Evolutionary conservation across 1,139 yeast genomes (phyloP).

Genomic region (Pichiaceae sp.): DNA sequence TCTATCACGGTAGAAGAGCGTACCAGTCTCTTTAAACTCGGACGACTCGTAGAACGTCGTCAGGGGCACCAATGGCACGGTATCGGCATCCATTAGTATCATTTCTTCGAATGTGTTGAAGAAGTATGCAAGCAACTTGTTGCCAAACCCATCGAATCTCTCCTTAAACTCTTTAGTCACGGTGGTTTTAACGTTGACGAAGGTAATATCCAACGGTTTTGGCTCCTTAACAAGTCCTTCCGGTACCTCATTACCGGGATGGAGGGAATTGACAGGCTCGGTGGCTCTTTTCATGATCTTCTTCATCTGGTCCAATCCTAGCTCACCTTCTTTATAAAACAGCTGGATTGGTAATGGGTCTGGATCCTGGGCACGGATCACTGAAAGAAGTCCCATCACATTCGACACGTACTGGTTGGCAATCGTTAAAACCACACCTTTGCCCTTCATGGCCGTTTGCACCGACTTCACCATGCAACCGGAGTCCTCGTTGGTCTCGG

Average conservation of each 20-base stretch:
- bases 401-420: constrained; percentile 36
- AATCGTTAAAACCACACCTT: constrained; percentile 45
- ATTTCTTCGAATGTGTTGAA: constrained; percentile 44
- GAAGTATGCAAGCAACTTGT: constrained; percentile 39
- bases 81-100: constrained; percentile 46
- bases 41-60: constrained; percentile 26
- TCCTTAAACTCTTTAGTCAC: constrained; percentile 24
- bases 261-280: constrained; percentile 24
- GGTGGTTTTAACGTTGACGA: constrained; percentile 35
- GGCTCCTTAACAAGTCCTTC: constrained; percentile 9
- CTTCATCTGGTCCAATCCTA: constrained; percentile 22
- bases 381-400: constrained; percentile 34
- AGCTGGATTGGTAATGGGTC: constrained; percentile 48
- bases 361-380: constrained; percentile 33
- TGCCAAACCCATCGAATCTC: constrained; percentile 34
- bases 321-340: constrained; percentile 30
- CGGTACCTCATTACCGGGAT: constrained; percentile 5
- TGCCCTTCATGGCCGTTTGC: constrained; percentile 32
- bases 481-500: background rate
- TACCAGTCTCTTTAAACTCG: constrained; percentile 25
- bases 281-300: constrained; percentile 29
- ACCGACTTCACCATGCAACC: constrained; percentile 33
- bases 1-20: constrained; percentile 35
- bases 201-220: constrained; percentile 33
- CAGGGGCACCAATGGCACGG: constrained; percentile 37